Evolutionary conservation across 371 early-diverging fungal species (phyloP), one percentile per base, ranked within the genome.

Genomic region (Lichtheimia corymbifera): DNA sequence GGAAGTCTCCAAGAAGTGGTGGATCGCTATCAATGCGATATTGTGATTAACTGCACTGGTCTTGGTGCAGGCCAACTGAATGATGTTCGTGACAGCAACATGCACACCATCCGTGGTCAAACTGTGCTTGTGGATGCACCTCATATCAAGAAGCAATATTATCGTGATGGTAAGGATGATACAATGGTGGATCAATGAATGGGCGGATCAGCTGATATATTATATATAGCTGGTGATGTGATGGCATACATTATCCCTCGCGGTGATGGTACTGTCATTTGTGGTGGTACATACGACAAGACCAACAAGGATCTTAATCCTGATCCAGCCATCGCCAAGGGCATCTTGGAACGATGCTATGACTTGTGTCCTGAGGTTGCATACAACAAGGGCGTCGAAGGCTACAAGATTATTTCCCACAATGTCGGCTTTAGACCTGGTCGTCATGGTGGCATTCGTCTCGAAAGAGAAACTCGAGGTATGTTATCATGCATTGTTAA

Each of bases 231-330:
- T 40, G 43, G 55, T 13, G 47, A 57, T 45, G 57, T 70, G n/a
- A 70, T 84, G 58, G 86, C 88, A 24, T 94, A 94, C 71, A 80
- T 94, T 24, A 94, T 94, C 61, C 93, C 94, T 13, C 80, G 93
- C 15, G 76, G 82, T 12, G 88, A 90, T 65, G 93, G 93, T 1
- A 80, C 81, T 30, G 91, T 91, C n/a, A 82, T 93, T 40, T 80
- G 92, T 12, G 94, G 94, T 43, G 75, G 75, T 24, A 73, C 77
- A 20, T 59, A 74, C 44, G 74, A 76, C 58, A 54, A 59, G 14
- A 66, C 41, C 9, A 76, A 80, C 51, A 60, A 59, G 20, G 51
- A 63, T 14, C 66, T 71, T n/a, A 57, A 57, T 24, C 66, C 75
- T 11, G 75, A 80, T 62, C 61, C 62, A 18, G 63, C 54, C 3